These are phyloP conservation scores for Scleroderma citrinum DNA, from an alignment of 768 basidiomycete species.

Conservation along the genomic window DNA sequence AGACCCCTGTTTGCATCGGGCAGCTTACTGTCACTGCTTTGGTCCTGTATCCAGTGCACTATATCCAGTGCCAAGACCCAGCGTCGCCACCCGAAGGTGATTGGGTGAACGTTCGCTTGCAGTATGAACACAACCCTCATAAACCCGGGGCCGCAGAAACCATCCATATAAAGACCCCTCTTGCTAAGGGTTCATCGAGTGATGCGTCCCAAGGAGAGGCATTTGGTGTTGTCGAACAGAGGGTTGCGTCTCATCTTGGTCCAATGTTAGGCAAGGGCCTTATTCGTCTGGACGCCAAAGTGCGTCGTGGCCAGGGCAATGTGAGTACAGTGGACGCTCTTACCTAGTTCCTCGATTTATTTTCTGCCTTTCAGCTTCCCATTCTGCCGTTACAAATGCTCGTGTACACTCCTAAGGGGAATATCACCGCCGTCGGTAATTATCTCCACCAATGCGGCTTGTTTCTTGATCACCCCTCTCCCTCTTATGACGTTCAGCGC, in stretches of 20 bases:
- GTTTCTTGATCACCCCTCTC: conserved; percentile 74
- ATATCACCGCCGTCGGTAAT: conserved; percentile 76
- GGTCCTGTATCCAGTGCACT: conserved; percentile 75
- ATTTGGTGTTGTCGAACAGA: conserved; percentile 85
- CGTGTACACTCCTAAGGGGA: conserved; percentile 91
- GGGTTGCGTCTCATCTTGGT: conserved; percentile 70
- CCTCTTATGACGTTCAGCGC: conserved; percentile 56
- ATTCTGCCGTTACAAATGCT: conserved; percentile 81
- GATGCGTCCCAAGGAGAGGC: conserved; percentile 54
- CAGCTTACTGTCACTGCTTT: conserved; percentile 78
- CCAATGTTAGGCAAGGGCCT: conserved; percentile 83
- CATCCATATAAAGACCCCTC: conserved; percentile 71
- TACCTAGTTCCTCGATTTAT: conserved; percentile 12
- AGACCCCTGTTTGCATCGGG: conserved; percentile 85
- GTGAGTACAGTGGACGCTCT: conserved; percentile 38
- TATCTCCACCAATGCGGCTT: conserved; percentile 64
- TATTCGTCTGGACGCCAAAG: conserved; percentile 74
- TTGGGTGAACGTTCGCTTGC: conserved; percentile 65
- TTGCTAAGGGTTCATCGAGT: conserved; percentile 42
- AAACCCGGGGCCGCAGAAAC: conserved; percentile 57
- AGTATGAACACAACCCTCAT: conserved; percentile 60
- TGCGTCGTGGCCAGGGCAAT: conserved; percentile 55
- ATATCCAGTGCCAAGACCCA: conserved; percentile 47
- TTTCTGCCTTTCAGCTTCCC: conserved; percentile 49
- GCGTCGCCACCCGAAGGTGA: conserved; percentile 40